Percentiles rank a stretch among this genome's conserved stretches.
Evolutionary conservation across 2,329 filamentous ascomycete species (phyloP).

Genomic region (Mycosphaerella arachidis): DNA sequence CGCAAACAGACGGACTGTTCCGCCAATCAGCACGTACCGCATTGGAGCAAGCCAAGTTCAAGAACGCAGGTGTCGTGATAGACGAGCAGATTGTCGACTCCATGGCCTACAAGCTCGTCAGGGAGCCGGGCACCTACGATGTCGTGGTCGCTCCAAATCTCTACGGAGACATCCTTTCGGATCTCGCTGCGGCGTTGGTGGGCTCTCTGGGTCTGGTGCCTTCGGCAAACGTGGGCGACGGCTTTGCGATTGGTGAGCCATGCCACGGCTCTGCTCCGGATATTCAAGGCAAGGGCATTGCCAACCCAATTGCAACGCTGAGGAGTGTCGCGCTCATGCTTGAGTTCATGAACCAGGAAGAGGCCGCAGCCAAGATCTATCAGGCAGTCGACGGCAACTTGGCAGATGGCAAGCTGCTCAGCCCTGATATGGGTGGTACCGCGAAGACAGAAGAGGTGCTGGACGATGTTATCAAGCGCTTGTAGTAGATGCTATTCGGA

Average conservation of each 20-base stretch:
- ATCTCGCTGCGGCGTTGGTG: slow-evolving; percentile 90
- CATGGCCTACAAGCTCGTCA: slow-evolving; percentile 99
- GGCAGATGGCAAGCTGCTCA: slow-evolving; percentile 74
- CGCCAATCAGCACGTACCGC: slow-evolving; percentile 71
- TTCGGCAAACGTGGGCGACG: slow-evolving; percentile 88
- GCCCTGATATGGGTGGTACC: slow-evolving; percentile 83
- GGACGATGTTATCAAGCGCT: slow-evolving; percentile 74
- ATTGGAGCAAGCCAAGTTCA: slow-evolving; percentile 63
- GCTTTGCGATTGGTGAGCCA: slow-evolving; percentile 94
- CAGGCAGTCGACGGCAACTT: slow-evolving; percentile 86
- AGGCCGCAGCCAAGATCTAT: slow-evolving; percentile 85
- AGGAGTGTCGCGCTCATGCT: slow-evolving; percentile 90
- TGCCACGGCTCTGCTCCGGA: slow-evolving; percentile 96
- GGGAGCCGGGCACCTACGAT: slow-evolving; percentile 90
- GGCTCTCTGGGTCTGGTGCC: slow-evolving; percentile 89
- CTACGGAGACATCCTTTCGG: slow-evolving; percentile 94
- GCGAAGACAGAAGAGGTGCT: slow-evolving; percentile 83
- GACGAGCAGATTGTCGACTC: slow-evolving; percentile 99
- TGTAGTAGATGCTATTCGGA: slow-evolving; percentile 49
- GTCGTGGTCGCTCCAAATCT: slow-evolving; percentile 97
- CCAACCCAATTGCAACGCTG: slow-evolving; percentile 94
- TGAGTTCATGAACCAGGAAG: slow-evolving; percentile 85
- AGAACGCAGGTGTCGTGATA: slow-evolving; percentile 53
- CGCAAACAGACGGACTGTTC: slow-evolving; percentile 95
- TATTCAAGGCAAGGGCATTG: slow-evolving; percentile 86